Base-by-base conservation (phyloP, 768 basidiomycete species). In the Tubosaeta brunneosetosa region DNA sequence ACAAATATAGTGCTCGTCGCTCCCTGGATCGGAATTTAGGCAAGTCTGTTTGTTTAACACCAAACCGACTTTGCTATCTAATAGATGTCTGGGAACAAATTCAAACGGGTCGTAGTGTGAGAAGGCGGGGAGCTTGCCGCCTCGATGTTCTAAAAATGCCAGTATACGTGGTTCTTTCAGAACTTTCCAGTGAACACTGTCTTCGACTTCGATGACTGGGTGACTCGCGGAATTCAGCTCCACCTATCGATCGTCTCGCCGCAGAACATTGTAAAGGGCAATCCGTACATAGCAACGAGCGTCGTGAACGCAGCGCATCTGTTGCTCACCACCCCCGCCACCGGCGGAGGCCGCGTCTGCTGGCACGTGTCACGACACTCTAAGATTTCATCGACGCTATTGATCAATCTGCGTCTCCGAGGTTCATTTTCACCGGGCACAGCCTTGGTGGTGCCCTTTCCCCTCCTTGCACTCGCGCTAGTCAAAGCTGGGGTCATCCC, bases 401-500 rank as follows among this genome's bases (percentile, higher is more conserved):
- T 22, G 22, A 37, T 13, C 12, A 25, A n/a, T 47, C 41, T 1
- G 34, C 27, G 14, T 29, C 40, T 8, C 29, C 29, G 12, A 55
- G 46, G 38, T 42, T 54, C 36, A 43, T 57, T 12, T 29, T 42
- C 25, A 54, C 56, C 5, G 52, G 56, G 6, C 34, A 38, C 29
- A 43, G 45, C 32, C 49, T 57, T 26, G 49, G 49, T 7, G 52
- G 41, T 14, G 41, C 45, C 6, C 46, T 57, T 16, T 17, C 17
- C 52, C 55, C 17, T 46, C 45, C 38, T 54, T 10, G 52, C 55
- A 6, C 49, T 54, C 33, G 31, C 55, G 5, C 44, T 57, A 2
- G 49, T 37, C 26, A 0, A 13, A 16, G 19, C 49, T 19, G 22
- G 41, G 17, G 3, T 16, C 38, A 26, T 54, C 22, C 34, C 44